phyloP scores from a whole-genome alignment of 2,329 filamentous ascomycete species.

The Fusarium nurragi region DNA sequence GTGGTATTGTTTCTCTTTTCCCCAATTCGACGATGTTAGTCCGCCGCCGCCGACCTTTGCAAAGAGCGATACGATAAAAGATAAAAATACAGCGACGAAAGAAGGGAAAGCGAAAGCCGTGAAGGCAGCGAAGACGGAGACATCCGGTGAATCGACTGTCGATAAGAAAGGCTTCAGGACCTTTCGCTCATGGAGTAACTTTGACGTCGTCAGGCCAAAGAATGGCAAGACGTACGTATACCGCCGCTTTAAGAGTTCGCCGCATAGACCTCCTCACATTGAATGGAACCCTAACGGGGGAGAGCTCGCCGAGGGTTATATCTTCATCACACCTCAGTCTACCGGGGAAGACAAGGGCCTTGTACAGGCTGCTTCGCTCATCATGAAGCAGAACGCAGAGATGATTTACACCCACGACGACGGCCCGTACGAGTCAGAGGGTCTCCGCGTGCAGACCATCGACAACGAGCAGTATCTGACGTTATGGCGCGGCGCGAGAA shows the following conservation, averaged over 20 bases:
- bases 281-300: constrained; percentile 29
- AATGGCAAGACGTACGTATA: constrained; percentile 26
- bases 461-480: constrained; percentile 47
- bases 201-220: constrained; percentile 30
- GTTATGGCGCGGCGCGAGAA: constrained; percentile 43
- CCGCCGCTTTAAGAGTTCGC: constrained; percentile 40
- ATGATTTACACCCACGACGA: constrained; percentile 43
- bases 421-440: constrained; percentile 26
- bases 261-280: constrained; percentile 38
- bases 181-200: constrained; percentile 33
- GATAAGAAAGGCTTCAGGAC: constrained; percentile 7
- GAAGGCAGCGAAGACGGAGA: neutral
- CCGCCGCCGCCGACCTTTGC: neutral
- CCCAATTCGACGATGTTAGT: neutral
- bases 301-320: constrained; percentile 39
- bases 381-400: constrained; percentile 45
- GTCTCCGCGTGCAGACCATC: constrained; percentile 43
- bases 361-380: constrained; percentile 26
- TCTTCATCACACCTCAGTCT: constrained; percentile 41
- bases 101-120: neutral
- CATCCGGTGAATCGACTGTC: neutral
- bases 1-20: constrained; percentile 11
- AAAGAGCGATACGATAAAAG: neutral
- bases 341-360: constrained; percentile 9
- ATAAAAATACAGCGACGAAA: neutral